Evolutionary conservation across 140 eudicot species (phyloP).

Genomic region (Senecio squalidus): DNA sequence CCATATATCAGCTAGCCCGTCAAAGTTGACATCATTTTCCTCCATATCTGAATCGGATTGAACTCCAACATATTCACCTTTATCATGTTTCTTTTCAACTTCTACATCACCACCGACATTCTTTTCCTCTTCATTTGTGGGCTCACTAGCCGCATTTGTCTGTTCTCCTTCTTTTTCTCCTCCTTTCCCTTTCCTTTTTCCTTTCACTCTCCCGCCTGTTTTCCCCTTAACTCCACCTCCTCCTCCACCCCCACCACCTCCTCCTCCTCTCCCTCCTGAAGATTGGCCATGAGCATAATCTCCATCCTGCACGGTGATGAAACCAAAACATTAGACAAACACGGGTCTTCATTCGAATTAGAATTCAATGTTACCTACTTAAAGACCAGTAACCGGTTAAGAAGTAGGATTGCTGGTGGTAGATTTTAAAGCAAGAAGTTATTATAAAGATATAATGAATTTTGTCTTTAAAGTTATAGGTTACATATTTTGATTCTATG

Average conservation of each 20-base stretch:
- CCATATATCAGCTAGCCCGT: slow-evolving; percentile 75
- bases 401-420: too few species aligned
- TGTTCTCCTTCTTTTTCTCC: slow-evolving; percentile 12
- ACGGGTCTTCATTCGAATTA: neutral
- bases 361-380: too few species aligned
- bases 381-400: too few species aligned
- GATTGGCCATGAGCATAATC: slow-evolving; percentile 31
- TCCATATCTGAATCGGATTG: slow-evolving; percentile 45
- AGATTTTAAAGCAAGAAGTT: too few species aligned
- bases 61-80: slow-evolving; percentile 55
- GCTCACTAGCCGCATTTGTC: slow-evolving; percentile 25
- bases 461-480: too few species aligned
- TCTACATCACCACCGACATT: slow-evolving; percentile 11
- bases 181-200: slow-evolving; percentile 9
- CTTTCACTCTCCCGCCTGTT: slow-evolving; percentile 13
- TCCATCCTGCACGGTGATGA: slow-evolving; percentile 35
- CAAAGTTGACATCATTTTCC: slow-evolving; percentile 37
- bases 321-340: slow-evolving; percentile 13
- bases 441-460: too few species aligned
- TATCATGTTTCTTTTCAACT: slow-evolving; percentile 24
- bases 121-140: slow-evolving; percentile 22
- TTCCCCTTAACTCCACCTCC: slow-evolving; percentile 4
- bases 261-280: slow-evolving; percentile 23
- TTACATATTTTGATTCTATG: too few species aligned
- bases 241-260: neutral